Conservation (phyloP, 805 yeast genomes). For the Spathaspora arborariae region DNA sequence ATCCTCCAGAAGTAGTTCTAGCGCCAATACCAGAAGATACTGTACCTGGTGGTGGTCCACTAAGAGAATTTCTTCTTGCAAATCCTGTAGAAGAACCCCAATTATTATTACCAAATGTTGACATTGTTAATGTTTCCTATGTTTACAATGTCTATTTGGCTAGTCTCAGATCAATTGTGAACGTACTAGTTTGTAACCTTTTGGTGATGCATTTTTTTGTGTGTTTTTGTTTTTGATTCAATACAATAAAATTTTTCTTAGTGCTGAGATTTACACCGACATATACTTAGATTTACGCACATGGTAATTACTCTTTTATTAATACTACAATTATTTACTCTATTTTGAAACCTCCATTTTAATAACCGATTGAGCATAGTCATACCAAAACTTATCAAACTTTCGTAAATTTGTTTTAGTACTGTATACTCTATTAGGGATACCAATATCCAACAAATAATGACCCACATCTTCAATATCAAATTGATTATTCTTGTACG, state of each 20-base stretch:
- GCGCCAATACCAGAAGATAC: conserved; percentile 11
- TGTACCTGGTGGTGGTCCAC: conserved; percentile 13
- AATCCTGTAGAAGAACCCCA: conserved; percentile 22
- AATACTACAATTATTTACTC: no score
- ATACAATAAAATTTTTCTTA: neutral
- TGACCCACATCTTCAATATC: conserved; percentile 52
- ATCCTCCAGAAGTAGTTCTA: no score
- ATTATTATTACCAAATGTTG: conserved; percentile 8
- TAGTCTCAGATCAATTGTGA: neutral
- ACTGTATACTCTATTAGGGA: conserved; percentile 54
- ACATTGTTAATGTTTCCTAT: neutral
- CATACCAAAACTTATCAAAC: conserved; percentile 44
- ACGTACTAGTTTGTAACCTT: neutral
- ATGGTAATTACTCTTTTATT: neutral
- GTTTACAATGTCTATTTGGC: neutral
- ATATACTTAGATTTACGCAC: neutral
- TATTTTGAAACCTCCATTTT: conserved; percentile 13
- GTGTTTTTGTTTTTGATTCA: neutral
- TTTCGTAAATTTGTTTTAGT: conserved; percentile 38
- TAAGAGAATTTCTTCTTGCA: conserved; percentile 16
- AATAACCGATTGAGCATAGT: conserved; percentile 27
- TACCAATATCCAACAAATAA: conserved; percentile 66
- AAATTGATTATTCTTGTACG: conserved; percentile 53
- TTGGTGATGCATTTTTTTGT: neutral
- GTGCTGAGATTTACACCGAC: conserved; percentile 1